phyloP scores from a whole-genome alignment of 2,329 filamentous ascomycete genomes.

The Pyricularia grisea region DNA sequence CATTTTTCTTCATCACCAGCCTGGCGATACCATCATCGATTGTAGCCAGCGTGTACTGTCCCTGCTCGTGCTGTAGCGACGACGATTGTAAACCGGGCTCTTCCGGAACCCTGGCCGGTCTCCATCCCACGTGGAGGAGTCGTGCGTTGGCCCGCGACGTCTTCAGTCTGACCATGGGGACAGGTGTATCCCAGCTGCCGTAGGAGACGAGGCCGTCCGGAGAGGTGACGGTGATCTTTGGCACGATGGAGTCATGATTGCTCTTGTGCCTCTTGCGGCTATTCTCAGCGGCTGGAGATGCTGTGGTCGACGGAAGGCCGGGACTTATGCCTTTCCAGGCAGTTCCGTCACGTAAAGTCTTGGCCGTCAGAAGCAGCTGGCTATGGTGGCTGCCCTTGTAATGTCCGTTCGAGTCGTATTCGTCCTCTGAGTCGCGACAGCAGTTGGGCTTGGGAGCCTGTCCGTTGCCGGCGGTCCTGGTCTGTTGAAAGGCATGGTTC shows the following conservation, averaged over 20 bases:
- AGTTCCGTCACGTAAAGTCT: background rate
- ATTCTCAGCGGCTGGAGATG: background rate
- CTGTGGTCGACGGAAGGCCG: background rate
- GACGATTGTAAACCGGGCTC: background rate
- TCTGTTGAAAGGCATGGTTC: background rate
- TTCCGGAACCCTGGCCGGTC: background rate
- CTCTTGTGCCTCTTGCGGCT: background rate
- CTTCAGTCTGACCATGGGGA: background rate
- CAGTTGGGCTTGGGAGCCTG: background rate
- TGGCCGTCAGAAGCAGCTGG: background rate
- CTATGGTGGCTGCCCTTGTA: background rate
- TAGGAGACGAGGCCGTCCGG: background rate
- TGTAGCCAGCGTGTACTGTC: background rate
- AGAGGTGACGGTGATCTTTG: background rate
- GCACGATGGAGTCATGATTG: background rate
- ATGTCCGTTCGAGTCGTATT: background rate
- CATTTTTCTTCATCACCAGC: background rate
- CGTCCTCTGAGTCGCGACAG: background rate
- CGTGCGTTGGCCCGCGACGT: background rate
- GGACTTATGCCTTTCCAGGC: background rate
- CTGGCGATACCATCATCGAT: background rate
- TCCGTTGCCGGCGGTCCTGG: background rate
- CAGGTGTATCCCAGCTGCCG: background rate
- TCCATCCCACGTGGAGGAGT: background rate
- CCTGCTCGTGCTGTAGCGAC: background rate